phyloP scores from a whole-genome alignment of 768 basidiomycete species.

The Mrakia hoshinonis region DNA sequence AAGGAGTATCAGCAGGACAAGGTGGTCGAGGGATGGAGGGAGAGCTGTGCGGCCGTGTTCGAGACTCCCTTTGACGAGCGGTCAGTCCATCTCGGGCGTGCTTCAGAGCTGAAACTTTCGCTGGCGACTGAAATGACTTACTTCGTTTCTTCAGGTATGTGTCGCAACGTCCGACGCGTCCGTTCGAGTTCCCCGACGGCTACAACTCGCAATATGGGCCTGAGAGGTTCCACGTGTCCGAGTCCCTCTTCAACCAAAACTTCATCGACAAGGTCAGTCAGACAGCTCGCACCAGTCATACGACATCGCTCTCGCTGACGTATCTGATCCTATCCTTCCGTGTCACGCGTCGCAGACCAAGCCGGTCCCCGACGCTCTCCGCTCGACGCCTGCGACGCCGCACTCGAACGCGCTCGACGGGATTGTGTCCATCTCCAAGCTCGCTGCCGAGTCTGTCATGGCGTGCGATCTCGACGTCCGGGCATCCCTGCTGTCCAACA shows the following conservation, averaged over 20 bases:
- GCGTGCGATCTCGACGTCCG: constrained; percentile 87
- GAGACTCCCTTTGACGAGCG: constrained; percentile 84
- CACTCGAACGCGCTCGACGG: constrained; percentile 41
- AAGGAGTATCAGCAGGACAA: constrained; percentile 63
- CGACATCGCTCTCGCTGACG: no score
- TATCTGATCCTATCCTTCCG: neutral
- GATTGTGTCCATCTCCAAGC: constrained; percentile 49
- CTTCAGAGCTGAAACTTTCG: neutral
- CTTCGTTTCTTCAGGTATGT: neutral
- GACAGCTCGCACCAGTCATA: no score
- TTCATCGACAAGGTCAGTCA: constrained; percentile 39
- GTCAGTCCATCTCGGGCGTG: constrained; percentile 34
- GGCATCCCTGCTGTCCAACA: constrained; percentile 78
- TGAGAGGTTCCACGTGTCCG: constrained; percentile 75
- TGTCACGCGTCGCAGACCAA: neutral
- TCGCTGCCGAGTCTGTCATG: constrained; percentile 68
- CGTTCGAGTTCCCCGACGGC: constrained; percentile 92
- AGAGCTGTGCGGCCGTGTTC: constrained; percentile 74
- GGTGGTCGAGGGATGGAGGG: constrained; percentile 91
- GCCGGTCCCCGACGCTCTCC: neutral
- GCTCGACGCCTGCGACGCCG: constrained; percentile 36
- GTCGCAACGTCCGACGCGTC: constrained; percentile 44
- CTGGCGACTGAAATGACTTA: neutral
- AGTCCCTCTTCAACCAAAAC: constrained; percentile 73
- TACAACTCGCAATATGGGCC: constrained; percentile 72